These are phyloP conservation scores for Luvunga scandens DNA, from an alignment of 345 rosid species.

Conservation along the genomic window DNA sequence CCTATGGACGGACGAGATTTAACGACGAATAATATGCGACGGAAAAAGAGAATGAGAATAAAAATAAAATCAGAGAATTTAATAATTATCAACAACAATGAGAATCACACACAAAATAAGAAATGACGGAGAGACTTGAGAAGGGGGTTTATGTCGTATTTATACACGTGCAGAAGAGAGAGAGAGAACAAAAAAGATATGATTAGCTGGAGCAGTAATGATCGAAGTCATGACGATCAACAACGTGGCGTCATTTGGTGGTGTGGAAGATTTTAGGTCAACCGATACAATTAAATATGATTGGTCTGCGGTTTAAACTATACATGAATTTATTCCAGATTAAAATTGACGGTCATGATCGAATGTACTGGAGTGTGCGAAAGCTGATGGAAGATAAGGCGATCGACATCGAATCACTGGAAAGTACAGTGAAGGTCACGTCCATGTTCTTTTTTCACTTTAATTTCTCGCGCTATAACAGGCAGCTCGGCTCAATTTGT, in stretches of 20 bases:
- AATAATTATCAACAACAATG: not conserved
- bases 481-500: not conserved
- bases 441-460: no score
- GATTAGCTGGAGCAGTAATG: not conserved
- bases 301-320: not conserved
- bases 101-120: not conserved
- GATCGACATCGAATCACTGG: not conserved
- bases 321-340: not conserved
- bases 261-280: not conserved
- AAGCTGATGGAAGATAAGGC: not conserved
- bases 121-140: rapidly evolving
- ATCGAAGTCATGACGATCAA: not conserved
- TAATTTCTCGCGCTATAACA: not conserved
- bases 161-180: conserved; percentile 4
- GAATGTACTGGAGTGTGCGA: not conserved
- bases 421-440: not conserved
- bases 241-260: conserved; percentile 9
- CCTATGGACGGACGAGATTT: not conserved
- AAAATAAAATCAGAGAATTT: not conserved
- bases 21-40: not conserved
- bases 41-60: not conserved
- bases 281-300: not conserved
- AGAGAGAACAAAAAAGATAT: not conserved
- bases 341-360: not conserved
- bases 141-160: not conserved